Evolutionary conservation across 2,329 filamentous ascomycete species (phyloP), one percentile per base, ranked within the genome.

Genomic region (Teratosphaeria viscida): DNA sequence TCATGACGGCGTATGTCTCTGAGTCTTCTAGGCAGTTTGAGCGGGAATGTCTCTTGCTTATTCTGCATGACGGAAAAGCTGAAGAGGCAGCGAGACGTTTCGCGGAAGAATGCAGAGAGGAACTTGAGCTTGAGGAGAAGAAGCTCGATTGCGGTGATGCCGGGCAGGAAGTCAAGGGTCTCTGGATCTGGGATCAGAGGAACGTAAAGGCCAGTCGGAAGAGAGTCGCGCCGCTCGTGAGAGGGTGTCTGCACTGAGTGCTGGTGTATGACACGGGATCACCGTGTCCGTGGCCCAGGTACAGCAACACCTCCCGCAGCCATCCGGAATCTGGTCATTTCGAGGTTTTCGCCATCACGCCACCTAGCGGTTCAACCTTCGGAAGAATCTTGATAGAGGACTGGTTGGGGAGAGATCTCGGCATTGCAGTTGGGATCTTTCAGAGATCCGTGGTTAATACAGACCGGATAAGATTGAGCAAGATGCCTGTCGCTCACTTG

Each of bases 1-100:
- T 92, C 59, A 88, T 92, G 85, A 90, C 88, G 1, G 83, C 83
- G n/a, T 83, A 78, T 23, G 77, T 79, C 26, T 71, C 75, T 3
- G 75, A 78, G 0, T 74, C 73, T 0, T 83, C 81, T 0, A 68
- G 76, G 16, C 43, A 49, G 8, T 89, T 91, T 62, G 76, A 77
- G 63, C 77, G 89, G 56, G 83, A 94, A 68, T 73, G 92, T 5
- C 74, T 92, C 0, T 87, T 86, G 82, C 85, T 81, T 0, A 67
- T 83, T 1, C 81, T 77, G 29, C 74, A 78, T 1, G 70, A 71
- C 3, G 84, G 79, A 0, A 70, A 70, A 6, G 85, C 80, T 0
- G 74, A 76, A 0, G 66, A 72, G 3, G 82, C 81, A 1, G 81
- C 81, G 16, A 74, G 79, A 68, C 72, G 69, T 16, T 92, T 92